phyloP scores from a whole-genome alignment of 208 protist species.

The Leptomonas pyrrhocoris region DNA sequence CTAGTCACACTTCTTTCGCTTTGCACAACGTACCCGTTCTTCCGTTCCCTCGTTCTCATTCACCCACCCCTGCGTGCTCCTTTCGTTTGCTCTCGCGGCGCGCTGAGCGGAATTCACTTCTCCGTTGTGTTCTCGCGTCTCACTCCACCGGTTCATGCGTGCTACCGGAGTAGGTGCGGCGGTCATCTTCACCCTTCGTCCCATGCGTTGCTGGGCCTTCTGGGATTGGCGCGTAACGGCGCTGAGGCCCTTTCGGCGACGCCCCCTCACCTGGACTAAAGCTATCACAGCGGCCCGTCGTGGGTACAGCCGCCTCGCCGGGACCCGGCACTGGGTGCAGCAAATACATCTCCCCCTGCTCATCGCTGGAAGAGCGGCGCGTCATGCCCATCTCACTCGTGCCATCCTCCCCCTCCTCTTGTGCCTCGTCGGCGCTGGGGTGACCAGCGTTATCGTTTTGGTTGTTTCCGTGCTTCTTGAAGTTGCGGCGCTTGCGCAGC shows the following conservation, averaged over 20 bases:
- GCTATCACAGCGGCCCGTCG: background rate
- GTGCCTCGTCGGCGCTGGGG: background rate
- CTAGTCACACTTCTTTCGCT: too few relatives aligned
- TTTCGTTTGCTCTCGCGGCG: too few relatives aligned
- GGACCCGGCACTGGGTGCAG: too few relatives aligned
- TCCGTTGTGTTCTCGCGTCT: background rate
- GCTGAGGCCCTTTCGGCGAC: background rate
- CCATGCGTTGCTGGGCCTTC: background rate
- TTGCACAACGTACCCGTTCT: too few relatives aligned
- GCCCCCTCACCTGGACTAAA: conserved; percentile 7
- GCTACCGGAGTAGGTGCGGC: background rate
- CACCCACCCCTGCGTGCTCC: too few relatives aligned
- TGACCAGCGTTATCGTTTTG: background rate
- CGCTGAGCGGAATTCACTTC: too few relatives aligned
- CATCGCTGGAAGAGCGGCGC: background rate
- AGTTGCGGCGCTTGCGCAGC: conserved; percentile 71
- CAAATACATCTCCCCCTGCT: too few relatives aligned
- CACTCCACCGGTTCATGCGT: conserved; percentile 17
- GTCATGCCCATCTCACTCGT: conserved; percentile 3
- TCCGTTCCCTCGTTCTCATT: too few relatives aligned
- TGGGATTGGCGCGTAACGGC: conserved; percentile 3
- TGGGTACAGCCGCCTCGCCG: background rate
- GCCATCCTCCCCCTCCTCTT: background rate
- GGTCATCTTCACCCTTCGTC: background rate
- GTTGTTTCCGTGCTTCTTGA: conserved; percentile 58